These are phyloP conservation scores for Cercospora citrullina DNA, from an alignment of 2,329 filamentous ascomycete genomes.

Conservation along the genomic window DNA sequence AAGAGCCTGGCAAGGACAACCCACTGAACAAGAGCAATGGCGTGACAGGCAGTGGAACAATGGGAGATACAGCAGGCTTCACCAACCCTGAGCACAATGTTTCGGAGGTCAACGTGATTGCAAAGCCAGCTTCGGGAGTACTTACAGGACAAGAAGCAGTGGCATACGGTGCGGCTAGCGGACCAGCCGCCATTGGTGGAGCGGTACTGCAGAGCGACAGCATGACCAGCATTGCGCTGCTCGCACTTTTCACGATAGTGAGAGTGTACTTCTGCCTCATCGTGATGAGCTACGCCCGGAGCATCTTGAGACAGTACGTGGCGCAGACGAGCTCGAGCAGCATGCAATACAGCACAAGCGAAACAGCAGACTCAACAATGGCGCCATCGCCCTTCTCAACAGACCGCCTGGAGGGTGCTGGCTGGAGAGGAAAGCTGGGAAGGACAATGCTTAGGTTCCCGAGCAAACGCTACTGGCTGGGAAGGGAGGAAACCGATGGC, in stretches of 20 bases:
- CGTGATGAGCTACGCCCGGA: constrained; percentile 78
- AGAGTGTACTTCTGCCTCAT: constrained; percentile 82
- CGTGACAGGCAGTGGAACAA: constrained; percentile 52
- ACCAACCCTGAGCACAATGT: constrained; percentile 62
- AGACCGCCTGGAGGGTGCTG: constrained; percentile 71
- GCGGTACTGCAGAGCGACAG: constrained; percentile 65
- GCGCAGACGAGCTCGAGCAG: constrained; percentile 35
- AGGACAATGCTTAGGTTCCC: constrained; percentile 69
- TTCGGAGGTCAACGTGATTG: constrained; percentile 56
- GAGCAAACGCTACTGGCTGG: constrained; percentile 79
- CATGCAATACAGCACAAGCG: constrained; percentile 38
- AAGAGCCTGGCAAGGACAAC: constrained; percentile 37
- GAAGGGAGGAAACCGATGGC: constrained; percentile 57
- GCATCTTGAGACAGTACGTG: constrained; percentile 70
- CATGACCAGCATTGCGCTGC: constrained; percentile 75
- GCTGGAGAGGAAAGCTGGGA: constrained; percentile 77
- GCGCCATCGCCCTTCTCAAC: constrained; percentile 69
- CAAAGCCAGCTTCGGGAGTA: constrained; percentile 48
- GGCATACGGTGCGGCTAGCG: constrained; percentile 46
- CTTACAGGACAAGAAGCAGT: constrained; percentile 55
- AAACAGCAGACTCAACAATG: constrained; percentile 46
- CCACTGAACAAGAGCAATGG: constrained; percentile 46
- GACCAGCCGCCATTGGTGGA: constrained; percentile 55
- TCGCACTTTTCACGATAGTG: constrained; percentile 70
- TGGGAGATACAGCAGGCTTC: constrained; percentile 65